Conservation (phyloP, 2,329 filamentous ascomycete genomes). For the Alternaria brassicae region DNA sequence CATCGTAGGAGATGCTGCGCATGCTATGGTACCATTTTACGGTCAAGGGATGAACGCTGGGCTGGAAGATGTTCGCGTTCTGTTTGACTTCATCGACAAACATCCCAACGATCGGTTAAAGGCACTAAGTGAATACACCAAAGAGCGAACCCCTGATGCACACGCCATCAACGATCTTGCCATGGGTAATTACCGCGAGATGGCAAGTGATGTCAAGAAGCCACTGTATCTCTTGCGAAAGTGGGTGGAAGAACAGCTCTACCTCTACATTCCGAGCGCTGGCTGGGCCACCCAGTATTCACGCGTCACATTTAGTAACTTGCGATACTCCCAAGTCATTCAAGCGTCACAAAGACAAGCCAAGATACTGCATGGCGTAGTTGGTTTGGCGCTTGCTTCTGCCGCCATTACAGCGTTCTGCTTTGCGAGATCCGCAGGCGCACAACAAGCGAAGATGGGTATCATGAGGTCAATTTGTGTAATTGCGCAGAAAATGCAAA, state of each 20-base stretch:
- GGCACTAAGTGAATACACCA: slow-evolving; percentile 77
- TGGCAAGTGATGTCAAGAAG: slow-evolving; percentile 84
- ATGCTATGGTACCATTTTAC: slow-evolving; percentile 98
- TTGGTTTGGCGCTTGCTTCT: slow-evolving; percentile 31
- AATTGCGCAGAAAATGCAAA: slow-evolving; percentile 32
- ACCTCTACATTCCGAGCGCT: slow-evolving; percentile 74
- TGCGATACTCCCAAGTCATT: slow-evolving; percentile 85
- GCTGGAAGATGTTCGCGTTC: slow-evolving; percentile 87
- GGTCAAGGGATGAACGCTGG: slow-evolving; percentile 98
- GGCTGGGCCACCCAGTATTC: slow-evolving; percentile 95
- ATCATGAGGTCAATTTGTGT: slow-evolving; percentile 38
- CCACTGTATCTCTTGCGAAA: slow-evolving; percentile 82
- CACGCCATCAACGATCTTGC: slow-evolving; percentile 93
- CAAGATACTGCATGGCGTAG: slow-evolving; percentile 39
- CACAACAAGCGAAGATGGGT: slow-evolving; percentile 35
- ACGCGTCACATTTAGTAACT: slow-evolving; percentile 90
- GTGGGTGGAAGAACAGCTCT: slow-evolving; percentile 82
- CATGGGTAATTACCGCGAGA: slow-evolving; percentile 89
- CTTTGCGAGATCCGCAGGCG: slow-evolving; percentile 33
- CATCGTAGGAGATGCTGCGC: slow-evolving; percentile 90
- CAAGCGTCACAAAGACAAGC: slow-evolving; percentile 63
- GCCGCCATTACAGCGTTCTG: slow-evolving; percentile 26
- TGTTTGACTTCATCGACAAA: slow-evolving; percentile 82
- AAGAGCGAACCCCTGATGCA: slow-evolving; percentile 76
- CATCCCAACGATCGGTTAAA: slow-evolving; percentile 55